Conservation (phyloP, 257 asterid species). For the Salvia splendens region DNA sequence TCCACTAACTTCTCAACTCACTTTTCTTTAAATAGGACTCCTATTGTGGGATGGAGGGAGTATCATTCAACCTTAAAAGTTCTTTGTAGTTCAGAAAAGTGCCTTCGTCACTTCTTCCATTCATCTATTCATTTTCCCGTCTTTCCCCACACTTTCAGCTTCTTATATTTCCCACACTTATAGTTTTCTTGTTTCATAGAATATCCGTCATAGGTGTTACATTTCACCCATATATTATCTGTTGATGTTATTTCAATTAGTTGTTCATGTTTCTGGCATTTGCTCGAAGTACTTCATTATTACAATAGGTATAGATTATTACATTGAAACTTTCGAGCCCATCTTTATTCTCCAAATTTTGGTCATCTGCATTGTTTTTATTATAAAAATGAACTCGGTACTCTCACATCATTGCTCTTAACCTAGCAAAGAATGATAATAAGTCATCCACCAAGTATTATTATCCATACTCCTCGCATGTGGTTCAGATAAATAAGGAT, state of each 20-base stretch:
- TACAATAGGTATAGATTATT: neutral
- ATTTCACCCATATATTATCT: neutral
- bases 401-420: neutral
- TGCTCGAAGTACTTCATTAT: neutral
- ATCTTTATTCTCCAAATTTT: neutral
- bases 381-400: neutral
- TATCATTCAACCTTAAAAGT: neutral
- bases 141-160: constrained; percentile 4
- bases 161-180: neutral
- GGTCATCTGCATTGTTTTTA: constrained; percentile 6
- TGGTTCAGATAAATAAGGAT: neutral
- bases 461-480: neutral
- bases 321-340: constrained; percentile 3
- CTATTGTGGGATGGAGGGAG: too few species aligned
- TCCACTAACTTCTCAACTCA: too few species aligned
- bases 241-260: neutral
- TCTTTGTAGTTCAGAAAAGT: neutral
- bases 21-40: too few species aligned
- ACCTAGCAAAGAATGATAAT: neutral
- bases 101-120: neutral
- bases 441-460: constrained; percentile 9
- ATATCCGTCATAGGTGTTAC: neutral
- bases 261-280: neutral
- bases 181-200: neutral
- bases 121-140: neutral